phyloP scores from a whole-genome alignment of 306 rosid species.

The Fragaria iinumae region DNA sequence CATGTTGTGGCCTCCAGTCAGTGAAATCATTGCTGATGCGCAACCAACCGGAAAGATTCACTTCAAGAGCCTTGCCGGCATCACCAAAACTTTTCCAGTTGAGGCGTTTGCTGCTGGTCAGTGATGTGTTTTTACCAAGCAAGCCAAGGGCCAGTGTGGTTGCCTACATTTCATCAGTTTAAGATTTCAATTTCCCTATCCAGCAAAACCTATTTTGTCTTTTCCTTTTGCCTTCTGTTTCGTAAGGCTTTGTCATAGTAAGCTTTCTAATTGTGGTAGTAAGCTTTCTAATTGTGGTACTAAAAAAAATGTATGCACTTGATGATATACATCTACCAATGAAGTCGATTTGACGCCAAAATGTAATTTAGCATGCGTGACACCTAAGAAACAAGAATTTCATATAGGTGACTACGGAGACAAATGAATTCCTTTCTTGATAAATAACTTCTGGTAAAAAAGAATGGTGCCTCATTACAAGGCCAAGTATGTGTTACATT shows the following conservation, averaged over 20 bases:
- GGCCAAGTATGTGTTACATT: neutral
- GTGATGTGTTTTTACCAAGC: constrained; percentile 25
- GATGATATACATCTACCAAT: neutral
- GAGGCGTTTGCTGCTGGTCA: constrained; percentile 91
- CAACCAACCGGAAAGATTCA: constrained; percentile 62
- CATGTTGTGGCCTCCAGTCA: constrained; percentile 91
- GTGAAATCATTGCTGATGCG: constrained; percentile 59
- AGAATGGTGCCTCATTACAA: neutral
- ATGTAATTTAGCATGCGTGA: neutral
- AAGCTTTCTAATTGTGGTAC: neutral
- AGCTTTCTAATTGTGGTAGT: neutral
- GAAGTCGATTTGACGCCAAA: neutral
- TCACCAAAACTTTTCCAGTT: constrained; percentile 82
- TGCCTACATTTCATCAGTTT: constrained; percentile 12
- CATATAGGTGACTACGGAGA: neutral
- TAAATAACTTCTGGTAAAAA: neutral
- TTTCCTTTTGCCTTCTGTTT: neutral
- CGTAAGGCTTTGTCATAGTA: neutral
- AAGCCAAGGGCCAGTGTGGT: constrained; percentile 6
- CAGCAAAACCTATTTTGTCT: neutral
- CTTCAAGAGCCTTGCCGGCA: constrained; percentile 92
- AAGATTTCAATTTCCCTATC: neutral
- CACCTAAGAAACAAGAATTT: too few relatives aligned
- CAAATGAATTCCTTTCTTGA: neutral
- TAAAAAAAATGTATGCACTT: neutral